phyloP scores from a whole-genome alignment of 1,139 yeast genomes.

The Nakaseomyces kungkrabaensis region DNA sequence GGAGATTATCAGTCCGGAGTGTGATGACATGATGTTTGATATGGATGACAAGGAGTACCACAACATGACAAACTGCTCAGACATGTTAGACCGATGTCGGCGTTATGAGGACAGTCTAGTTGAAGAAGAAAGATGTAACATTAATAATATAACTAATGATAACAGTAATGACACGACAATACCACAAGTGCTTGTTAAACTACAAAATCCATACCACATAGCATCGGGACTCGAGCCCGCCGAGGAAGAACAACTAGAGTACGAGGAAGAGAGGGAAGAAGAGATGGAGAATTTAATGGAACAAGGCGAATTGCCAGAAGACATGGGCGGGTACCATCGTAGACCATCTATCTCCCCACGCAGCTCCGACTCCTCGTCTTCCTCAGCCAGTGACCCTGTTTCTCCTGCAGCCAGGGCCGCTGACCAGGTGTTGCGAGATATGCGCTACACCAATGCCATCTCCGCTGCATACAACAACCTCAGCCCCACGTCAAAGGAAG shows the following conservation, averaged over 20 bases:
- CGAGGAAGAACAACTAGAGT: neutral
- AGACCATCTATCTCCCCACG: too few relatives aligned
- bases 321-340: conserved; percentile 2
- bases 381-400: neutral
- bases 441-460: neutral
- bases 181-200: neutral
- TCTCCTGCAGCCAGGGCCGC: neutral
- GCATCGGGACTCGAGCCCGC: neutral
- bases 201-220: neutral
- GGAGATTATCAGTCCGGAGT: neutral
- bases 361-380: too few relatives aligned
- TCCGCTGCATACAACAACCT: conserved; percentile 1
- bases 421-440: neutral
- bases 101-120: neutral
- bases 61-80: neutral
- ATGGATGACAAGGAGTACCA: conserved; percentile 4
- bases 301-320: neutral
- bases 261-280: conserved; percentile 1
- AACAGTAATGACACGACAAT: neutral
- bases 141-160: neutral
- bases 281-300: conserved; percentile 1
- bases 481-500: neutral
- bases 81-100: neutral
- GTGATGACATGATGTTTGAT: neutral
- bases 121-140: neutral